Conservation (phyloP, 1,284 basidiomycete species). For the Pholiota adiposa region DNA sequence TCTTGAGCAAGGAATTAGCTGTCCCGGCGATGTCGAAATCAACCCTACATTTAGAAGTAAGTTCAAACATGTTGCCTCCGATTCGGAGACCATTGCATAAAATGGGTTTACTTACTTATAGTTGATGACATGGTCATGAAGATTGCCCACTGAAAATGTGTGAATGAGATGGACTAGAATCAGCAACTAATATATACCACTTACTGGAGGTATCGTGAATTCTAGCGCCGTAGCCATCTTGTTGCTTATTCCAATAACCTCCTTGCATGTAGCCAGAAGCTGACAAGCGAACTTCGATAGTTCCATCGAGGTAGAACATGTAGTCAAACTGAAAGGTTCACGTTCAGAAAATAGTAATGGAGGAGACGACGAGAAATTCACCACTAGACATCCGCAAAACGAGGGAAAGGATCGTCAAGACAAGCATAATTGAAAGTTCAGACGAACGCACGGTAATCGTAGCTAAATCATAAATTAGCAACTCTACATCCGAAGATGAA, state of each 20-base stretch:
- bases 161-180: neutral
- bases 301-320: conserved; percentile 67
- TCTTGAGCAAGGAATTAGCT: conserved; percentile 61
- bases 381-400: conserved; percentile 36
- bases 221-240: conserved; percentile 56
- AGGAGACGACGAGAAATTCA: conserved; percentile 19
- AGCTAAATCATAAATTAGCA: conserved; percentile 36
- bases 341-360: neutral
- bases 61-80: neutral
- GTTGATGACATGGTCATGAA: conserved; percentile 76
- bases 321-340: conserved; percentile 57
- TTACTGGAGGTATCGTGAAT: conserved; percentile 59
- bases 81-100: neutral
- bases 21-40: conserved; percentile 65
- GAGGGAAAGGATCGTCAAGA: neutral
- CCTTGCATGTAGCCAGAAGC: conserved; percentile 74
- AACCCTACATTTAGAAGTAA: conserved; percentile 24
- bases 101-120: conserved; percentile 43
- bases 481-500: neutral
- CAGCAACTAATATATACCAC: conserved; percentile 15
- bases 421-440: neutral
- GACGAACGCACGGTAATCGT: conserved; percentile 54
- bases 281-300: conserved; percentile 65
- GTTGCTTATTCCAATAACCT: conserved; percentile 55
- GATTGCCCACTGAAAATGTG: conserved; percentile 56